Evolutionary conservation across 2,329 filamentous ascomycete species (phyloP), one percentile per base, ranked within the genome.

Genomic region (Venturia carpophila): DNA sequence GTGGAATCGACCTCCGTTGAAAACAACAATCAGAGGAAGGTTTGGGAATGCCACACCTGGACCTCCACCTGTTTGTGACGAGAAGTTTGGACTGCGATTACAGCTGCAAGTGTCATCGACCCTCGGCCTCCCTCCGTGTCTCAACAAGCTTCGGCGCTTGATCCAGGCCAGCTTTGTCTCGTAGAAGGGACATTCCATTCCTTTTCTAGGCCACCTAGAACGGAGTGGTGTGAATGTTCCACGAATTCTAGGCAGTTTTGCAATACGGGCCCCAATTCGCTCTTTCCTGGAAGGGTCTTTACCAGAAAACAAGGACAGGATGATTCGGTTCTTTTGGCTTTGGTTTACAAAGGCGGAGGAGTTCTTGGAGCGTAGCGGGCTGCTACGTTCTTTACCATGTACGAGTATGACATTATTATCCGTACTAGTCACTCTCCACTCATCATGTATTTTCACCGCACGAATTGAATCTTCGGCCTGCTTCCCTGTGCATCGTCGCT

Each of bases 361-460:
- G 30, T 58, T n/a, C 37, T 13, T 58, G 30, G 30, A 58, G 52
- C 30, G 52, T 15, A 10, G 47, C 5, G 15, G 27, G 27, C 24
- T 34, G 49, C 10, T 24, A 11, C 52, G 27, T 37, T 58, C 15
- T 58, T 30, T 34, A 15, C 30, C n/a, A n/a, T 45, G 45, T 24
- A 49, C 45, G 15, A 49, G 7, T 49, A 49, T 49, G 45, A 24
- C n/a, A 49, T 49, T 24, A 21, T 13, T 49, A 45, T 17, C 45
- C n/a, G 21, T 52, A 52, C 47, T 27, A 21, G 27, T 52, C 24
- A 52, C 52, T 58, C 52, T 58, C 52, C 37, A 37, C 52, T 58
- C 52, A 27, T 58, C 30, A 37, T 34, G 52, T 37, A 58, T 58
- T 17, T 6, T 37, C 52, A 58, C 52, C 52, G 37, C n/a, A 52